phyloP scores from a whole-genome alignment of 129 eudicot species.

The Flaveria linearis region DNA sequence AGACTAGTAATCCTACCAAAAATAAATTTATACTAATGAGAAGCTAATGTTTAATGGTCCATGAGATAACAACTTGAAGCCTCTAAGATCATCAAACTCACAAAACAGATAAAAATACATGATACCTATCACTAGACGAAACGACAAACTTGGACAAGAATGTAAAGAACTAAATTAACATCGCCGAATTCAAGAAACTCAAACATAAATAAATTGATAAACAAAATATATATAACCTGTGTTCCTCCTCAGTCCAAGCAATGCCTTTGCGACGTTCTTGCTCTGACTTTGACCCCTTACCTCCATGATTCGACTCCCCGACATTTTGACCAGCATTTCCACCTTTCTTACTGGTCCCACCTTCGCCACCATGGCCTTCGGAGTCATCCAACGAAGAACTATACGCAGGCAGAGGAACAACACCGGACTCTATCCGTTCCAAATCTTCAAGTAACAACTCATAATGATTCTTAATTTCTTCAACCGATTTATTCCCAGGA shows the following conservation, averaged over 20 bases:
- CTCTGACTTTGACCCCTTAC: constrained; percentile 69
- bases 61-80: not conserved
- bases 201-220: not conserved
- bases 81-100: constrained; percentile 16
- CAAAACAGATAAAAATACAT: not conserved
- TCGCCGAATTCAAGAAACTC: not conserved
- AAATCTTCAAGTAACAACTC: constrained; percentile 78
- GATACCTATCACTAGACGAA: not conserved
- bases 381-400: constrained; percentile 60
- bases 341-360: constrained; percentile 57
- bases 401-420: constrained; percentile 71
- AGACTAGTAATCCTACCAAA: constrained; percentile 2
- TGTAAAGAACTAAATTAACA: constrained; percentile 8
- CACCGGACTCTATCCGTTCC: constrained; percentile 67
- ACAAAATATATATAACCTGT: constrained; percentile 54
- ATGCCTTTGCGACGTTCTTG: constrained; percentile 95
- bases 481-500: constrained; percentile 60
- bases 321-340: constrained; percentile 53
- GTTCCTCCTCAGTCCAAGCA: constrained; percentile 99
- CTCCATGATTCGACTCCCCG: constrained; percentile 55
- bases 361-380: constrained; percentile 46
- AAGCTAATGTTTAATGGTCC: not conserved
- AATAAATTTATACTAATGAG: not conserved
- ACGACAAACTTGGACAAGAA: not conserved
- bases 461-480: constrained; percentile 78